Conservation (phyloP, 1,139 yeast species). For the Blastobotrys aristatus region DNA sequence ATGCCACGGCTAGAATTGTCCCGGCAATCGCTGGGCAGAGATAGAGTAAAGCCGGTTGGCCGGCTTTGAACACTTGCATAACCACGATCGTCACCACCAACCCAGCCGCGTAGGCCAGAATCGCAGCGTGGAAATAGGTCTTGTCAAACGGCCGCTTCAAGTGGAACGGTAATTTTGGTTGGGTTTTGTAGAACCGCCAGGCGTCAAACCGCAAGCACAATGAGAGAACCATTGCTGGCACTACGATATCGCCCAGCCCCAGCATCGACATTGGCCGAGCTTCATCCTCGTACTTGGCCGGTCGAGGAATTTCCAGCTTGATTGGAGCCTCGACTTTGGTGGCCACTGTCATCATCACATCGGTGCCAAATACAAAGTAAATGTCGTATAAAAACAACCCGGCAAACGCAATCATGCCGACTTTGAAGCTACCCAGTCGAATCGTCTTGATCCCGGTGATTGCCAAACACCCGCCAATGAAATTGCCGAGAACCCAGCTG, state of each 20-base stretch:
- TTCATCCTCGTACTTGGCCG: constrained; percentile 8
- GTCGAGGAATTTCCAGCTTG: constrained; percentile 47
- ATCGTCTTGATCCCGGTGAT: constrained; percentile 9
- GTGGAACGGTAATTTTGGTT: constrained; percentile 35
- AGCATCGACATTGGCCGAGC: constrained; percentile 36
- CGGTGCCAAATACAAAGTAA: constrained; percentile 60
- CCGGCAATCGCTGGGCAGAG: constrained; percentile 50
- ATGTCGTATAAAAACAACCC: constrained; percentile 59
- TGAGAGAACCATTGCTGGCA: constrained; percentile 51
- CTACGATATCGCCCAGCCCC: constrained; percentile 58
- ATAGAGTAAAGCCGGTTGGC: constrained; percentile 66
- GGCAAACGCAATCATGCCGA: constrained; percentile 42
- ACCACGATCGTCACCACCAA: constrained; percentile 42
- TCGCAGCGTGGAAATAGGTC: constrained; percentile 44
- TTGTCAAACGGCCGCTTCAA: constrained; percentile 38
- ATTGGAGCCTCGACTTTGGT: constrained; percentile 51
- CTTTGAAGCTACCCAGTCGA: constrained; percentile 38
- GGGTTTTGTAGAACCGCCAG: constrained; percentile 35
- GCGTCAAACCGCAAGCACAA: constrained; percentile 50
- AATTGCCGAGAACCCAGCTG: constrained; percentile 14
- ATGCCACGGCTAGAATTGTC: constrained; percentile 35
- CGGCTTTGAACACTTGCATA: constrained; percentile 39
- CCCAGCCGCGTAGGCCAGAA: constrained; percentile 45
- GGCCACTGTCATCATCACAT: constrained; percentile 62
- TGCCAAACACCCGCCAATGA: constrained; percentile 14